These are phyloP conservation scores for Lecanosticta acicola DNA, from an alignment of 2,329 filamentous ascomycete genomes.

Conservation along the genomic window DNA sequence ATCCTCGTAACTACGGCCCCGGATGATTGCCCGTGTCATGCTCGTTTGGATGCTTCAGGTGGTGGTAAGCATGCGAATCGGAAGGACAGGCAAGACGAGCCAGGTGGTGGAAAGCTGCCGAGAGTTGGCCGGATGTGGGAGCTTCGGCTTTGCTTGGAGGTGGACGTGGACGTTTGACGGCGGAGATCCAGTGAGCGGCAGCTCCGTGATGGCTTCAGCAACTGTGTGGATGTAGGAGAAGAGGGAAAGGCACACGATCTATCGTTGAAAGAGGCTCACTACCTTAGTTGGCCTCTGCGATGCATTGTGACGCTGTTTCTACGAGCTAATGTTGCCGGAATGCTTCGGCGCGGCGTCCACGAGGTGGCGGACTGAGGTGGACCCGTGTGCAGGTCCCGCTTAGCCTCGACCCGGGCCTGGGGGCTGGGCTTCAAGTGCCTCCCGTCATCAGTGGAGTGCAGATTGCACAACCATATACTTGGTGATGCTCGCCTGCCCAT, in stretches of 20 bases:
- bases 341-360: neutral
- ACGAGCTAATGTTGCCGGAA: neutral
- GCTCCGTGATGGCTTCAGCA: too few relatives aligned
- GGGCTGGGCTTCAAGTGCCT: neutral
- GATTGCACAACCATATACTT: too few relatives aligned
- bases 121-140: neutral
- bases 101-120: neutral
- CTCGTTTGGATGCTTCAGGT: neutral
- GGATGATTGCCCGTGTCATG: slow-evolving; percentile 3
- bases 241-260: neutral
- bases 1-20: neutral
- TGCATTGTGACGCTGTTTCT: neutral
- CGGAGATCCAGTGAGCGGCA: too few relatives aligned
- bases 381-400: too few relatives aligned
- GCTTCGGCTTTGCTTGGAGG: neutral
- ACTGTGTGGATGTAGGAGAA: neutral
- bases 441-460: neutral
- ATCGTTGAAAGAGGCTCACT: neutral
- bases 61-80: neutral
- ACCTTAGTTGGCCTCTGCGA: neutral
- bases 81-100: neutral
- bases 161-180: neutral
- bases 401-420: neutral
- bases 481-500: too few relatives aligned
- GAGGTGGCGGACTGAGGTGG: too few relatives aligned